These are phyloP conservation scores for Backusella tarrabulga DNA, from an alignment of 192 early-diverging fungal species.

Conservation along the genomic window DNA sequence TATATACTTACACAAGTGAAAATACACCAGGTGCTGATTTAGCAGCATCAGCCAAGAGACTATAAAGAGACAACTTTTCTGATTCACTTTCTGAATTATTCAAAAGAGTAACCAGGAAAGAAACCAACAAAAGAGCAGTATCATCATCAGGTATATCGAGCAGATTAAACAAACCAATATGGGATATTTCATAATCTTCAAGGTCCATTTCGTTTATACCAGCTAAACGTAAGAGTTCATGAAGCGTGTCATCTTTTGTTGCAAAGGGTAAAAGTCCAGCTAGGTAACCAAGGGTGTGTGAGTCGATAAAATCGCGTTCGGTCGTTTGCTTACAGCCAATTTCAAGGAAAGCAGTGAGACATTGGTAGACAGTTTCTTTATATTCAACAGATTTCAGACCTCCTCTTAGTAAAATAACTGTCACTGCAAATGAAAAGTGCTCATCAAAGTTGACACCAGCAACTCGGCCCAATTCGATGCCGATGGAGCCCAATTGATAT, in stretches of 20 bases:
- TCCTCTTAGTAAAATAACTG: slow-evolving; percentile 76
- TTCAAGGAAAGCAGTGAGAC: slow-evolving; percentile 69
- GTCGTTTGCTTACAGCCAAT: slow-evolving; percentile 55
- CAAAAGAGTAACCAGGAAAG: slow-evolving; percentile 65
- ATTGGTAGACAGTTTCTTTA: slow-evolving; percentile 63
- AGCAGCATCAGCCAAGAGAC: slow-evolving; percentile 70
- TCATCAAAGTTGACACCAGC: slow-evolving; percentile 78
- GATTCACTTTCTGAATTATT: slow-evolving; percentile 65
- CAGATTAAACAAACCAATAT: slow-evolving; percentile 58
- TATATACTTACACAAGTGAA: slow-evolving; percentile 60
- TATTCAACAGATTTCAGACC: slow-evolving; percentile 75
- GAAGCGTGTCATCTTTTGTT: slow-evolving; percentile 62
- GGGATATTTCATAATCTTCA: slow-evolving; percentile 41
- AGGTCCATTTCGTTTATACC: slow-evolving; percentile 47
- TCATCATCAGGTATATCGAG: slow-evolving; percentile 58
- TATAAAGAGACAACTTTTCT: slow-evolving; percentile 68
- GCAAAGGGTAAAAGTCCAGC: slow-evolving; percentile 75
- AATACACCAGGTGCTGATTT: slow-evolving; percentile 63
- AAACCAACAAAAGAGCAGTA: slow-evolving; percentile 56
- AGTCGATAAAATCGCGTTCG: slow-evolving; percentile 34
- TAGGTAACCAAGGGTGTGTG: slow-evolving; percentile 68
- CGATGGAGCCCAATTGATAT: slow-evolving; percentile 63
- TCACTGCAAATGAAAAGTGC: slow-evolving; percentile 85
- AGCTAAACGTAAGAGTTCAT: slow-evolving; percentile 48
- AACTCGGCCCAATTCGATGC: slow-evolving; percentile 62